Base-by-base conservation (phyloP, 257 asterid species). In the Ehretia macrophylla region DNA sequence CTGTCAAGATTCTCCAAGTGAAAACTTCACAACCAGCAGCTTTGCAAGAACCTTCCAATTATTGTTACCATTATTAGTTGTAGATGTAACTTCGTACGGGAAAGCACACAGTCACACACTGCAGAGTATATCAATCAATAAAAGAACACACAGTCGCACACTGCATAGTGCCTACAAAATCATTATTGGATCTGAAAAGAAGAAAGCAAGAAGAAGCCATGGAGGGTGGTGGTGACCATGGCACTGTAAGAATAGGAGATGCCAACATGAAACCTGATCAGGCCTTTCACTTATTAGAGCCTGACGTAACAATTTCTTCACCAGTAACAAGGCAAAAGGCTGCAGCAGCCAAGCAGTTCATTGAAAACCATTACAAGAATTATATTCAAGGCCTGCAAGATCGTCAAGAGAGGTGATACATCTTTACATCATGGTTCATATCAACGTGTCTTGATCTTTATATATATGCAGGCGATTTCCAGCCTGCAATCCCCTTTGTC, bases 301-400 rank as follows among this genome's bases (percentile, higher is more conserved):
- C 95, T 27, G 97, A 91, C 35, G 85, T 67, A 65, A 79, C 88
- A 44, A 87, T 76, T 60, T 88, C 98, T 12, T 92, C 98, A 58
- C 89, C 97, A 60, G 98, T 92, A 9, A 92, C 98, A 0, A 74
- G 97, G 21, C 97, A 92, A 75, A 92, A 92, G 62, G 82, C 95
- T 14, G 98, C 95, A n/a, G 97, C 98, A 3, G 98, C 98, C 0
- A 92, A 92, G 20, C 88, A 92, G 76, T 61, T 92, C 16, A 92
- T 92, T 47, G 98, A 92, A 86, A 92, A 92, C 72, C 98, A 92
- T 75, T 92, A 92, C 78, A 92, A 84, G 76, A 92, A 92, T 54
- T 59, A 92, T 67, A 75, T 82, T 48, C 98, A 92, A 57, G 98
- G 98, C 11, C 68, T 92, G 70, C 95, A 88, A 65, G 98, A 92